Percentiles rank a stretch among this genome's conserved stretches.
phyloP scores from a whole-genome alignment of 768 basidiomycete species.

The Tylopilus cervinicoccineus region DNA sequence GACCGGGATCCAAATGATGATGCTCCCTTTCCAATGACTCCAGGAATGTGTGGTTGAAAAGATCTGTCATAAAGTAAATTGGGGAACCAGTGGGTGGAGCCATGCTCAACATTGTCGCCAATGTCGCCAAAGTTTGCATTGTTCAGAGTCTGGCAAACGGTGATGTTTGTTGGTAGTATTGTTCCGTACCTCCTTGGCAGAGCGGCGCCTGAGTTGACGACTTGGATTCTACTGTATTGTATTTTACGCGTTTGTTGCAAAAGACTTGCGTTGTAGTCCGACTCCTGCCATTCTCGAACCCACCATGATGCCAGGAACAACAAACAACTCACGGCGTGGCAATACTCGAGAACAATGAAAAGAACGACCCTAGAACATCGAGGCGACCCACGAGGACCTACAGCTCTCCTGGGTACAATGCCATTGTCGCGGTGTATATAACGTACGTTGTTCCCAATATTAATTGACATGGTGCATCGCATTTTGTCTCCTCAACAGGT shows the following conservation, averaged over 20 bases:
- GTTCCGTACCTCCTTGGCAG: too few species aligned
- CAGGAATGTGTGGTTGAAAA: background rate
- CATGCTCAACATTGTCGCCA: background rate
- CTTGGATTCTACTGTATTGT: too few species aligned
- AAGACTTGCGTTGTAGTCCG: too few species aligned
- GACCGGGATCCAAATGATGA: background rate
- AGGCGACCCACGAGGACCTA: conserved; percentile 5
- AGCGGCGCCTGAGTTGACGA: too few species aligned
- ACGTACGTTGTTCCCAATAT: background rate
- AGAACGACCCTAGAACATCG: too few species aligned
- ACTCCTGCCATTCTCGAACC: too few species aligned
- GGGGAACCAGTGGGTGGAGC: background rate
- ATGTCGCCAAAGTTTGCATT: background rate
- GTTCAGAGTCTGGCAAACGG: too few species aligned
- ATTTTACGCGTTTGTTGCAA: too few species aligned
- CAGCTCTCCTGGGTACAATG: background rate
- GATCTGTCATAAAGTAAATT: background rate
- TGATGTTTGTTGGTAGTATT: too few species aligned
- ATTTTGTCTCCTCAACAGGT: conserved; percentile 6
- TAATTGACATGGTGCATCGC: background rate
- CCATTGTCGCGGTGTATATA: background rate
- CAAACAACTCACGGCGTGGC: too few species aligned
- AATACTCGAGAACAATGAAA: background rate
- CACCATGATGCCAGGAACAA: background rate
- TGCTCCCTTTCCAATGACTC: background rate